Conservation (phyloP, 139 green algal genomes). For the Asterochloris sp. region DNA sequence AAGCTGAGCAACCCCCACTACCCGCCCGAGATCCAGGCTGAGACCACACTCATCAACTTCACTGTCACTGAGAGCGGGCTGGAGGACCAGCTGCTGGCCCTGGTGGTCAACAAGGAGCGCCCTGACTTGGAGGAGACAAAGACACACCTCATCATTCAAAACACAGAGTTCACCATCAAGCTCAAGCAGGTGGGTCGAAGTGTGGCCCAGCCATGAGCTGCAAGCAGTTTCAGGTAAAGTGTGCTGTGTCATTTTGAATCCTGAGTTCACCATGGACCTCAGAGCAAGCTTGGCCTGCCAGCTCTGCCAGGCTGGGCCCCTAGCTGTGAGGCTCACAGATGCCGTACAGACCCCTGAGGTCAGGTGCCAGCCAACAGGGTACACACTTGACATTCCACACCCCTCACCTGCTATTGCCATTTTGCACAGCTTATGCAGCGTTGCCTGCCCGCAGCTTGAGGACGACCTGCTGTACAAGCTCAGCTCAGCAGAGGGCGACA, state of each 20-base stretch:
- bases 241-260: too few relatives aligned
- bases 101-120: conserved; percentile 86
- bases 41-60: conserved; percentile 89
- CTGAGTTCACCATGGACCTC: too few relatives aligned
- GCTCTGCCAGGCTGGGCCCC: too few relatives aligned
- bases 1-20: conserved; percentile 90
- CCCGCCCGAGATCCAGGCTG: conserved; percentile 82
- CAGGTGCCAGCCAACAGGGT: too few relatives aligned
- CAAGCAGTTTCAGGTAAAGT: too few relatives aligned
- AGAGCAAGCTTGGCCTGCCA: too few relatives aligned
- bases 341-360: too few relatives aligned
- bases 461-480: conserved; percentile 83
- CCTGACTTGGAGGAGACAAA: conserved; percentile 88
- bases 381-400: too few relatives aligned
- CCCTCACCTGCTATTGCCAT: too few relatives aligned
- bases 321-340: too few relatives aligned
- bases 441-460: conserved; percentile 38
- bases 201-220: not conserved
- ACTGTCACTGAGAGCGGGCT: conserved; percentile 79
- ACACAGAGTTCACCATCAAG: conserved; percentile 91
- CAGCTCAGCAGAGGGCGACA: conserved; percentile 80
- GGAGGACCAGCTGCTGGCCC: conserved; percentile 84
- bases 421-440: not conserved
- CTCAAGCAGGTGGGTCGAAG: conserved; percentile 61
- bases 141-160: conserved; percentile 82